Evolutionary conservation across 2,329 filamentous ascomycete species (phyloP).

Genomic region (Fusarium mexicanum): DNA sequence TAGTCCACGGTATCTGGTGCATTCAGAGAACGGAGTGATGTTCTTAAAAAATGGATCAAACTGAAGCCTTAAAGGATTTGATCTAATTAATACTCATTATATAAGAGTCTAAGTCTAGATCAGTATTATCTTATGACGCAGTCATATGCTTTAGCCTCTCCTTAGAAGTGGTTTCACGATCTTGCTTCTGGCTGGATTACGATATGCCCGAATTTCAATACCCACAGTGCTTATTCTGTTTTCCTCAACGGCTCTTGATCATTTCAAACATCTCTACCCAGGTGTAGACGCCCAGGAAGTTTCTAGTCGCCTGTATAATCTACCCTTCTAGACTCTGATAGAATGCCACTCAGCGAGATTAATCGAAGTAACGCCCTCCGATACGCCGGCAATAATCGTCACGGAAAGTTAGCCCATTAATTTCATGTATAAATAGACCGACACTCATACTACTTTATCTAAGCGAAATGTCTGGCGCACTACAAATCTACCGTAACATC

Average conservation of each 20-base stretch:
- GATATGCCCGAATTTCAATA: background rate
- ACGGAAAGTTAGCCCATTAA: background rate
- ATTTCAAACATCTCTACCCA: background rate
- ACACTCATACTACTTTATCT: background rate
- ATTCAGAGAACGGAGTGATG: no score
- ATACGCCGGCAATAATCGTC: background rate
- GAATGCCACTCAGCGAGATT: background rate
- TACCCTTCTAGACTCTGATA: background rate
- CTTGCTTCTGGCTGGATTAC: background rate
- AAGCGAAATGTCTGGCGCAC: background rate
- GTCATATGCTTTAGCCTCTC: background rate
- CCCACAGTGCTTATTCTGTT: background rate
- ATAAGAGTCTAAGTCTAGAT: fast-evolving
- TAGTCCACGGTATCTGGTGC: background rate
- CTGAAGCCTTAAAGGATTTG: fast-evolving
- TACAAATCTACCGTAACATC: background rate
- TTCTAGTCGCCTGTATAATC: background rate
- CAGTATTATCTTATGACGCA: no score
- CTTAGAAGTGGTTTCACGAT: background rate
- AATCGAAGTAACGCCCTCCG: background rate
- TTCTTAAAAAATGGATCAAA: background rate
- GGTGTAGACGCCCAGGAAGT: background rate
- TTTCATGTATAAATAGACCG: background rate
- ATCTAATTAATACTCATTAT: no score
- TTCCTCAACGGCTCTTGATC: fast-evolving